Conservation (phyloP, 345 rosid genomes). For the thale cress (Arabidopsis thaliana) region DNA sequence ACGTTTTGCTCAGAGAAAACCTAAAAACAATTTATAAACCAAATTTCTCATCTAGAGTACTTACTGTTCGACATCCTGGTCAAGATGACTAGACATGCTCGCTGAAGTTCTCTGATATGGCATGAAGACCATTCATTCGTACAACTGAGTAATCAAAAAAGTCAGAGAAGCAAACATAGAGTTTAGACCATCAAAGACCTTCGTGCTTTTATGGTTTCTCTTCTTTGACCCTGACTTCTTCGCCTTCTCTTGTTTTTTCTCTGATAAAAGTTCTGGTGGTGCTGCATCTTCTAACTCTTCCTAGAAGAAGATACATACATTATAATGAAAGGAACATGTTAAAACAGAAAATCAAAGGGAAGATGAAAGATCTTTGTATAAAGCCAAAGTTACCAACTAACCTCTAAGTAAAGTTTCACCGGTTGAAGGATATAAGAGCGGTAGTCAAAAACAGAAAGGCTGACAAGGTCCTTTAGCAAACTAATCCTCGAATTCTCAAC, state of each 20-base stretch:
- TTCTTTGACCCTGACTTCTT: not conserved
- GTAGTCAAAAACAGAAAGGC: constrained; percentile 27
- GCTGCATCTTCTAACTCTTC: constrained; percentile 23
- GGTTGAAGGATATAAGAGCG: constrained; percentile 10
- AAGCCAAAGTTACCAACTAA: not conserved
- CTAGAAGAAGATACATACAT: constrained; percentile 14
- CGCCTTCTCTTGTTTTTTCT: constrained; percentile 12
- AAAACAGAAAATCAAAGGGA: not conserved
- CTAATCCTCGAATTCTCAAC: constrained; percentile 2
- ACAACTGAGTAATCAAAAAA: constrained; percentile 10
- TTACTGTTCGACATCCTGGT: constrained; percentile 21
- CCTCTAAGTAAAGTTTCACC: not conserved
- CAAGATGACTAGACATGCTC: not conserved
- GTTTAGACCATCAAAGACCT: constrained; percentile 9
- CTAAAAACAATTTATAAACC: not conserved
- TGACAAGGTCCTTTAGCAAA: not conserved
- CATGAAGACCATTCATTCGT: constrained; percentile 15
- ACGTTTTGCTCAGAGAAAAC: not conserved
- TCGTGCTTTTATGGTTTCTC: constrained; percentile 8
- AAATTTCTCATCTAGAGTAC: constrained; percentile 8
- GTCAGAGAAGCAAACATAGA: constrained; percentile 1
- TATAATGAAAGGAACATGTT: not conserved
- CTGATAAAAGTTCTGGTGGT: not conserved
- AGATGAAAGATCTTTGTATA: not conserved
- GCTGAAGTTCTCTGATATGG: constrained; percentile 25